Evolutionary conservation across 116 monocot species (phyloP), one percentile per base, ranked within the genome.

Genomic region (Thalassia testudinum): DNA sequence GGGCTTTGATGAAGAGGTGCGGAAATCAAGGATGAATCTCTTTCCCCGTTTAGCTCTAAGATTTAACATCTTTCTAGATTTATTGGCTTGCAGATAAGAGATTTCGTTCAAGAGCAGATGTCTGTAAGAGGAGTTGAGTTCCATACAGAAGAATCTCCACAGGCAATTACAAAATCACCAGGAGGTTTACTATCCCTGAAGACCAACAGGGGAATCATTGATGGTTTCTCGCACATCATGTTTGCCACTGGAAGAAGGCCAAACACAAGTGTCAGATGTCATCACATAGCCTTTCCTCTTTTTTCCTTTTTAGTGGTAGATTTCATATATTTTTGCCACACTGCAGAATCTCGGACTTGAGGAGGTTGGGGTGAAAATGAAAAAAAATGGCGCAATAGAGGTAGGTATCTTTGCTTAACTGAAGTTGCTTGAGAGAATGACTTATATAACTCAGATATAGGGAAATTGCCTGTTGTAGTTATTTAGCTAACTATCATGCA

Each of bases 1-100:
- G 69, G 99, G 90, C 1, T 99, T 99, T 69, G 99, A 99, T 66
- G 99, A 99, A 57, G 99, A 99, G 82, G 99, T 99, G 40, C 49
- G 72, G 18, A 37, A 49, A 23, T 16, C 43, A 26, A 45, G 10
- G 12, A 50, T 34, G 30, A 10, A 5, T n/a, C n/a, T n/a, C n/a
- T n/a, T n/a, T n/a, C n/a, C n/a, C n/a, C n/a, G n/a, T n/a, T n/a
- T n/a, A n/a, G n/a, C n/a, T n/a, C n/a, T n/a, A n/a, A n/a, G 23
- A 48, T 51, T 15, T 17, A 23, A 15, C 14, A 50, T 26, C 0
- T 24, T 26, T 42, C 0, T 51, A 17, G 21, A n/a, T n/a, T n/a
- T n/a, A n/a, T n/a, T n/a, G n/a, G n/a, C n/a, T n/a, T 63, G 49
- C 69, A 99, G 99, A 69, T 99, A 34, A 83, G 99, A 57, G 86